Percentiles rank a stretch among this genome's conserved stretches.
Conservation (phyloP, 129 eudicot genomes). For the Sambucus nigra region DNA sequence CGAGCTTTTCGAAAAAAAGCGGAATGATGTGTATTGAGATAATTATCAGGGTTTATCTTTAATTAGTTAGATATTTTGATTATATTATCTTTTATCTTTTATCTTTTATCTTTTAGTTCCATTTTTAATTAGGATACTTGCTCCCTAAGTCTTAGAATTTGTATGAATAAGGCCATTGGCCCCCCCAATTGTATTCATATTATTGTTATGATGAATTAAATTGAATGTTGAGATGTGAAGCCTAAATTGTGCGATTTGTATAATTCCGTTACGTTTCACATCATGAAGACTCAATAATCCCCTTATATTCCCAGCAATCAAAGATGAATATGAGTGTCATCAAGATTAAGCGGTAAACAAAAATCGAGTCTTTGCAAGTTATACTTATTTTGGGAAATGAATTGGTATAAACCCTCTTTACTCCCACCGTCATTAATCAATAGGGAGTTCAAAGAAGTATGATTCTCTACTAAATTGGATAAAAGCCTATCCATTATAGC, state of each 20-base stretch:
- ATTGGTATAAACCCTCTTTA: constrained; percentile 45
- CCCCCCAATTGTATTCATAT: no score
- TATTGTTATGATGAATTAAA: no score
- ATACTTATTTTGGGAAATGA: constrained; percentile 33
- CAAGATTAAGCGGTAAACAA: constrained; percentile 71
- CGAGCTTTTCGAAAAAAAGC: no score
- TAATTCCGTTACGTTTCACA: no score
- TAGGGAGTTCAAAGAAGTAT: constrained; percentile 26
- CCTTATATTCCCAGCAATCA: constrained; percentile 34
- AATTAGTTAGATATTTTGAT: no score
- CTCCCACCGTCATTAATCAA: constrained; percentile 65
- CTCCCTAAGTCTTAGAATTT: no score
- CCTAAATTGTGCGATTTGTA: no score
- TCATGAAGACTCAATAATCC: constrained; percentile 34
- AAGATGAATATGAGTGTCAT: constrained; percentile 40
- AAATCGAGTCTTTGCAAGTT: constrained; percentile 41
- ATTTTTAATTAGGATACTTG: no score
- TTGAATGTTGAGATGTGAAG: no score
- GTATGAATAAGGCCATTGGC: no score
- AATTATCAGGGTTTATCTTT: constrained; percentile 86
- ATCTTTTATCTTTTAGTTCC: no score
- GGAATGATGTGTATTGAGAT: background rate
- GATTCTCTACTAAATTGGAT: constrained; percentile 32
- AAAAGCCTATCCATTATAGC: constrained; percentile 33
- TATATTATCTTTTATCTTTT: no score